These are phyloP conservation scores for Cyclaneusma minus DNA, from an alignment of 2,329 filamentous ascomycete genomes.

Conservation along the genomic window DNA sequence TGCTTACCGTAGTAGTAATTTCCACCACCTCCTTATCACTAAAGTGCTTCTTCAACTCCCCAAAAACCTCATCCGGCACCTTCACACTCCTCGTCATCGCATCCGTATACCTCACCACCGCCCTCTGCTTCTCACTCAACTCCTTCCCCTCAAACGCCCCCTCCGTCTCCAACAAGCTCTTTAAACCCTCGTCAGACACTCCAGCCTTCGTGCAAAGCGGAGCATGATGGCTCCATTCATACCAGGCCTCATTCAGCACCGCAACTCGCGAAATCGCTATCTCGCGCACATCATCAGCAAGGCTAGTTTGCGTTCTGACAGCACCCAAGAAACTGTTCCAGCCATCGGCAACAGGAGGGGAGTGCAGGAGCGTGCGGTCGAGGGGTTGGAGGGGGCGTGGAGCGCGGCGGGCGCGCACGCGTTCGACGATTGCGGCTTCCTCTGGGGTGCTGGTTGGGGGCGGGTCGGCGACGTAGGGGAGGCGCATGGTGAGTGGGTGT, in stretches of 20 bases:
- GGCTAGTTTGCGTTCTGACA: constrained; percentile 34
- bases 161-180: constrained; percentile 9
- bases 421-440: constrained; percentile 39
- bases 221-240: constrained; percentile 70
- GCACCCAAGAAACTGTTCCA: constrained; percentile 58
- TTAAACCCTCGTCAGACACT: constrained; percentile 14
- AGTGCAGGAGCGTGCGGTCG: constrained; percentile 64
- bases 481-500: constrained; percentile 38
- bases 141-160: constrained; percentile 14
- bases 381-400: constrained; percentile 58
- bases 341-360: constrained; percentile 58
- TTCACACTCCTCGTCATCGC: constrained; percentile 66
- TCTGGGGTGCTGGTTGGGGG: constrained; percentile 27
- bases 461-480: constrained; percentile 46
- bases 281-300: constrained; percentile 48
- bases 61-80: constrained; percentile 56
- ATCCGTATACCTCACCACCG: constrained; percentile 59
- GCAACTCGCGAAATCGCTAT: constrained; percentile 71
- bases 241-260: constrained; percentile 66
- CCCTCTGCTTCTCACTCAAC: constrained; percentile 46
- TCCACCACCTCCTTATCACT: constrained; percentile 63
- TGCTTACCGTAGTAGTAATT: constrained; percentile 48
- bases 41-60: constrained; percentile 42
- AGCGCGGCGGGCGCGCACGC: constrained; percentile 46
- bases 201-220: constrained; percentile 36